Conservation (phyloP, 345 rosid genomes). For the Carallia brachiata region DNA sequence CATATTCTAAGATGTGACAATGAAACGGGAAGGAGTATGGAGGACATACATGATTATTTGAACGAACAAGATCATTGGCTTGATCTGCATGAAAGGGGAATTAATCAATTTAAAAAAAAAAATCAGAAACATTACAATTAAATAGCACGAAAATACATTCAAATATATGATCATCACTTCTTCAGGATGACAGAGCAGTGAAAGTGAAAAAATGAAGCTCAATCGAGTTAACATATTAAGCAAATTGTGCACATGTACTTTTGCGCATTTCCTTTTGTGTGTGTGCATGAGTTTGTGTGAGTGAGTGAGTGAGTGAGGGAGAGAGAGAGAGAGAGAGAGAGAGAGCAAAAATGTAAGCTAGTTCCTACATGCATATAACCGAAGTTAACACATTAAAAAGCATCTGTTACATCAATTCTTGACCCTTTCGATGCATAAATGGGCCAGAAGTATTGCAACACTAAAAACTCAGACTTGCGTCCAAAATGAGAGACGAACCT, state of each 20-base stretch:
- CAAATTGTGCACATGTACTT: background rate
- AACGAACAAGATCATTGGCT: constrained; percentile 27
- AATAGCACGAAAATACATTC: background rate
- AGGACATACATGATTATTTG: constrained; percentile 48
- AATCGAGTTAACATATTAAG: background rate
- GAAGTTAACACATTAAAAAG: no score
- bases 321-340: background rate
- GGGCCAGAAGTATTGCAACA: no score
- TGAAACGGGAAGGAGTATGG: background rate
- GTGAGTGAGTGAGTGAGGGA: background rate
- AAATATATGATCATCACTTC: no score
- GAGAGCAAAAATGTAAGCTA: no score
- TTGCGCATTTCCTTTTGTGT: no score
- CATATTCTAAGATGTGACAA: background rate
- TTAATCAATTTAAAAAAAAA: constrained; percentile 9
- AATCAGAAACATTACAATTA: background rate
- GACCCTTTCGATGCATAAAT: no score
- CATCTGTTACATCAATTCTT: no score
- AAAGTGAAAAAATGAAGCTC: background rate
- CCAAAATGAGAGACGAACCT: no score
- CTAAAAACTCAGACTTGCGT: no score
- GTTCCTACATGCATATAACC: no score
- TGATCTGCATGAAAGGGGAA: constrained; percentile 50
- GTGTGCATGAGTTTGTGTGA: background rate
- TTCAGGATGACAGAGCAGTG: no score